Evolutionary conservation across 805 yeast species (phyloP), one percentile per base, ranked within the genome.

Genomic region (Saturnispora hagleri): DNA sequence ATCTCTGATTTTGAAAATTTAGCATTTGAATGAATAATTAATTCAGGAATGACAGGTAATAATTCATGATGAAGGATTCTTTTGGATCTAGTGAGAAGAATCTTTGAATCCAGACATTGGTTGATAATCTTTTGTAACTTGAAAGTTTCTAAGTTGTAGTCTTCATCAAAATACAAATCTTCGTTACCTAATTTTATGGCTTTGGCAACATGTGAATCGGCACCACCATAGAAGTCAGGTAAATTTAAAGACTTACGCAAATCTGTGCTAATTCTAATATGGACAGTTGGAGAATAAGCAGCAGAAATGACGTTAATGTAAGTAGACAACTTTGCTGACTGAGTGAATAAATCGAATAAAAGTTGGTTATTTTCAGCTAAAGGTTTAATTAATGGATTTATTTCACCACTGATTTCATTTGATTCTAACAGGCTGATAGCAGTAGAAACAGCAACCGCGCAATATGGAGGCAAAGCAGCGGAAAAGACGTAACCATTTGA

Each of bases 391-490:
- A 70, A 54, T 46, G 72, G 54, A 31, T 62, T 65, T 0, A 74
- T 66, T 26, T 67, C 59, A 3, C 77, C 79, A 31, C 36, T 42
- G 2, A 54, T 41, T 31, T 62, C 62, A 40, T 63, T 58, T 26
- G 68, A 57, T 40, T 72, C 74, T 56, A 88, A 70, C 41, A 80
- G 66, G 15, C 71, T 62, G 41, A 88, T 71, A 45, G 57, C 63
- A 22, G 68, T 55, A 1, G 86, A 76, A 1, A 77, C 78, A 2
- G 82, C 81, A 52, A 72, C 76, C 1, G 96, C 95, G 43, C 89
- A 78, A 68, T 86, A 91, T 24, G 97, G 95, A 12, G 99, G 98
- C 64, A 91, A 77, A 1, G 97, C 79, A 7, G 99, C 99, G 61
- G 95, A 86, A 66, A 88, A 93, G 55, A 93, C 93, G 65, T 89